Evolutionary conservation across 164 flowering plant species (phyloP), one percentile per base, ranked within the genome.

Genomic region (Macadamia integrifolia): DNA sequence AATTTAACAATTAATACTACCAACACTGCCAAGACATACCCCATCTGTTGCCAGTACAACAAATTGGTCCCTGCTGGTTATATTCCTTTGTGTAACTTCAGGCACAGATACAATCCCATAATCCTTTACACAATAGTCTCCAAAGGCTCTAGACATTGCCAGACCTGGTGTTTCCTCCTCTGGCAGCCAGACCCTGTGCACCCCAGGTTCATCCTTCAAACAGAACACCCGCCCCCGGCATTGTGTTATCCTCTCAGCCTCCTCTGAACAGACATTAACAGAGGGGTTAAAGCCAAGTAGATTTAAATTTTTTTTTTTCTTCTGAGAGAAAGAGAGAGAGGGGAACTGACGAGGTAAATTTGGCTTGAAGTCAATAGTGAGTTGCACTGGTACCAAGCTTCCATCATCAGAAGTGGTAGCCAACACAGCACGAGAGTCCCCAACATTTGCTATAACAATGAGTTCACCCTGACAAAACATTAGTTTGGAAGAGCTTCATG

Each of bases 101-200:
- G 96, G 98, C 28, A 82, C 87, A 35, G 98, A 92, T 66, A 90
- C 88, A 31, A 92, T 83, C 1, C 98, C 98, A 64, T 76, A 86
- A 40, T 82, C 86, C 72, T 92, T 92, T 3, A 90, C 72, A 61
- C 86, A 92, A 74, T 86, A 81, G 71, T 92, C 96, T 10, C 98
- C 98, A 69, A 92, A 90, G 23, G 98, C 93, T 81, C 98, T 86
- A 13, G 98, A 92, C 89, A 88, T 80, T 49, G 98, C 94, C 58
- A 92, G 76, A 60, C 98, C 98, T 6, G 96, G 96, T 29, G 83
- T 73, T 64, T 88, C 89, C 48, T 75, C 86, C 30, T 82, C 64
- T 3, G 96, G 92, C 67, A 81, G 75, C 96, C 98, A 90, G 17
- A 92, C 76, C 65, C 98, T 81, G 64, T 86, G 87, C 28, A 86